Conservation (phyloP, 1,139 yeast genomes). For the Diutina sp. region DNA sequence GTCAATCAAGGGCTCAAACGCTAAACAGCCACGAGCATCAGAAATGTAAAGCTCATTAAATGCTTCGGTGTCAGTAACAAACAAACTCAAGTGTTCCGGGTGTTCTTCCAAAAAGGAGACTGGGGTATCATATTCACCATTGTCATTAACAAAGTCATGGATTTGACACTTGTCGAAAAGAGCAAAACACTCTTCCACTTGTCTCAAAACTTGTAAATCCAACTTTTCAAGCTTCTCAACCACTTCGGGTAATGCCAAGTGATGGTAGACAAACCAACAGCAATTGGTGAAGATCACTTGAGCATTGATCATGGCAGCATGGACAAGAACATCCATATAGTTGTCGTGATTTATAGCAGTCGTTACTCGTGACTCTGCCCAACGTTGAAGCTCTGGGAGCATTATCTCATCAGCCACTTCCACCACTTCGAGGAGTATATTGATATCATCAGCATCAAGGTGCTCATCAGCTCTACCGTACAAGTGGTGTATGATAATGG, state of each 20-base stretch:
- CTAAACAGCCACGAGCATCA: conserved; percentile 22
- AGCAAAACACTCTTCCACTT: conserved; percentile 17
- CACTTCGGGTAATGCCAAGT: conserved; percentile 36
- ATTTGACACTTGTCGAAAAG: conserved; percentile 18
- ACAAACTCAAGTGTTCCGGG: conserved; percentile 6
- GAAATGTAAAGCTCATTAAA: conserved; percentile 42
- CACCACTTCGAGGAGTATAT: conserved; percentile 43
- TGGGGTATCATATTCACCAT: conserved; percentile 6
- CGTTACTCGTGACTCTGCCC: conserved; percentile 50
- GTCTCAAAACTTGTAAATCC: conserved; percentile 8
- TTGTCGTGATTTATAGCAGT: conserved; percentile 51
- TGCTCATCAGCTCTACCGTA: not conserved
- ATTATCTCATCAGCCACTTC: conserved; percentile 55
- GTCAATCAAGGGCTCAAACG: conserved; percentile 41
- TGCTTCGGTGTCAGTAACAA: conserved; percentile 17
- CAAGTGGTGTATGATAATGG: not conserved
- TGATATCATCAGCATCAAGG: conserved; percentile 28
- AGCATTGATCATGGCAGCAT: conserved; percentile 41
- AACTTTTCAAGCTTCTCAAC: not conserved
- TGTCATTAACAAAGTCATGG: conserved; percentile 11
- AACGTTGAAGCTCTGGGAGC: conserved; percentile 43
- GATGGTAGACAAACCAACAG: conserved; percentile 55
- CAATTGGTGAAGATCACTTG: conserved; percentile 45
- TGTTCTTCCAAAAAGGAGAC: not conserved
- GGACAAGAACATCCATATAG: conserved; percentile 41